Conservation (phyloP, 345 rosid species). For the Rhodamnia rubescens region DNA sequence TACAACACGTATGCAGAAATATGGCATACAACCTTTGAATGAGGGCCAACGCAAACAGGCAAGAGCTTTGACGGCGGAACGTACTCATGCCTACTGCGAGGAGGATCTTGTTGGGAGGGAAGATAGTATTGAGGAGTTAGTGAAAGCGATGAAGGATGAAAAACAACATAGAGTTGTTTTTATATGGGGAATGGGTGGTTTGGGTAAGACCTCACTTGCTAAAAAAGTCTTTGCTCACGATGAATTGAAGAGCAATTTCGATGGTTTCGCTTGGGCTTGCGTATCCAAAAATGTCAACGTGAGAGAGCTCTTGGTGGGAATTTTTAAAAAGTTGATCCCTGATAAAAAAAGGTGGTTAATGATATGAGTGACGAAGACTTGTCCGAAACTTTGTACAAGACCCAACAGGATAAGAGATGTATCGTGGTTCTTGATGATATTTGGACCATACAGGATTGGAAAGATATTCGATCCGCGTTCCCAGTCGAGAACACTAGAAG, state of each 20-base stretch:
- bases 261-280: conserved; percentile 23
- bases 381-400: background rate
- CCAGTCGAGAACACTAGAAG: conserved; percentile 4
- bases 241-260: conserved; percentile 8
- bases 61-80: background rate
- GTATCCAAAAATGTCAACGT: conserved; percentile 21
- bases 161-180: conserved; percentile 9
- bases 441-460: conserved; percentile 27
- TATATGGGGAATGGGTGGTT: conserved; percentile 46
- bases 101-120: conserved; percentile 29
- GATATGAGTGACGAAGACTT: conserved; percentile 24
- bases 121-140: conserved; percentile 1
- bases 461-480: conserved; percentile 11
- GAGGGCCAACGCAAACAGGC: background rate
- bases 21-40: conserved; percentile 3
- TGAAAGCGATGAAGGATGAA: background rate
- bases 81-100: conserved; percentile 9
- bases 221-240: conserved; percentile 15
- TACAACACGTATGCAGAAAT: conserved; percentile 15
- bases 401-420: conserved; percentile 8
- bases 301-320: conserved; percentile 19
- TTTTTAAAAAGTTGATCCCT: conserved; percentile 12
- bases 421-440: conserved; percentile 39
- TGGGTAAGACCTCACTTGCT: conserved; percentile 45
- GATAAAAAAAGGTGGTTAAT: conserved; percentile 11